Percentiles rank a stretch among this genome's conserved stretches.
phyloP scores from a whole-genome alignment of 2,329 filamentous ascomycete species.

The Macroventuria anomochaeta region DNA sequence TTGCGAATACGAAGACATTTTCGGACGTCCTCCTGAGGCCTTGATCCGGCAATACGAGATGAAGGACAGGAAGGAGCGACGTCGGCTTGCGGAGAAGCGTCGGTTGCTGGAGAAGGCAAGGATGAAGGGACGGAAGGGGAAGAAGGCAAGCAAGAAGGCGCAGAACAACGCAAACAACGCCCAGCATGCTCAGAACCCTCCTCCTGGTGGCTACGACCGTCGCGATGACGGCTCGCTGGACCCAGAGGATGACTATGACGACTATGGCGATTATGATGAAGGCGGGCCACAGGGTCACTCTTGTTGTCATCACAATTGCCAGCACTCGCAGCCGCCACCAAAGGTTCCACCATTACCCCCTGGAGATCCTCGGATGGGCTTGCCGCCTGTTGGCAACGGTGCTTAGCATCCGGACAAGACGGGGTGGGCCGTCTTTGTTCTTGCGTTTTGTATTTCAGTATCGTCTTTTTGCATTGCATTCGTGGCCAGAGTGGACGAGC shows the following conservation, averaged over 20 bases:
- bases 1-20: slow-evolving; percentile 96
- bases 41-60: slow-evolving; percentile 92
- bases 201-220: slow-evolving; percentile 40
- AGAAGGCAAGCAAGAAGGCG: slow-evolving; percentile 74
- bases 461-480: slow-evolving; percentile 38
- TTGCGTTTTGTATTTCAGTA: slow-evolving; percentile 41
- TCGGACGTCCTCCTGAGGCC: slow-evolving; percentile 82
- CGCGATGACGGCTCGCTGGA: slow-evolving; percentile 43
- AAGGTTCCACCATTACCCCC: slow-evolving; percentile 35
- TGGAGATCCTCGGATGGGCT: slow-evolving; percentile 32
- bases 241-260: slow-evolving; percentile 46
- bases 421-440: slow-evolving; percentile 51
- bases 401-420: slow-evolving; percentile 47
- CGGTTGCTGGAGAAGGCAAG: slow-evolving; percentile 90
- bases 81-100: slow-evolving; percentile 83
- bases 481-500: slow-evolving; percentile 22
- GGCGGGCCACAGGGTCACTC: slow-evolving; percentile 24
- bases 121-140: slow-evolving; percentile 88
- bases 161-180: slow-evolving; percentile 44
- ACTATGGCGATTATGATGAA: slow-evolving; percentile 45
- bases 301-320: slow-evolving; percentile 43
- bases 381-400: slow-evolving; percentile 34
- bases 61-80: slow-evolving; percentile 85
- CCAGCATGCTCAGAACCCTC: slow-evolving; percentile 41
- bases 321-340: slow-evolving; percentile 39